Base-by-base conservation (phyloP, 345 rosid species). In the Cardamine resedifolia region DNA sequence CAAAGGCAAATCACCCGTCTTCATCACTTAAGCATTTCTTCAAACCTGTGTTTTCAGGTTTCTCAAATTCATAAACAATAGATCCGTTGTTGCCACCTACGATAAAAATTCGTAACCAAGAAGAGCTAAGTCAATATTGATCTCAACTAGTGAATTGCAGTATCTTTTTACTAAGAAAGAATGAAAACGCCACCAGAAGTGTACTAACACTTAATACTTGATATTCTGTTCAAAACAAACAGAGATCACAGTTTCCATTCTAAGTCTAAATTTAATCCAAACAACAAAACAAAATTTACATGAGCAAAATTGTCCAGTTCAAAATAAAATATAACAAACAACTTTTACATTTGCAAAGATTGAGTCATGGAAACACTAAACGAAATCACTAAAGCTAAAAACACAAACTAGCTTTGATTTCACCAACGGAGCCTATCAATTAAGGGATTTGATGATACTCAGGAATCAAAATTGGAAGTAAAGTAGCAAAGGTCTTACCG, bases 11-110 rank as follows among this genome's bases (percentile, higher is more conserved):
- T 74, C 77, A 10, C 27, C 5, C 3, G 41, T 49, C 73, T 23
- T 58, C 68, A 74, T 74, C 19, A 43, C 15, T 90, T 19, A 87
- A 6, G 39, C 96, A 77, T 79, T 85, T 90, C 68, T 82, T 90
- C 71, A 90, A 81, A 73, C 96, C 98, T 18, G 85, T 76, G 82
- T 90, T 90, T 82, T 90, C 96, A n/a, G 93, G 93, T 77, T 93
- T 88, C 51, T 87, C 91, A 3, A 88, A 86, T 73, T 90, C 98
- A 59, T 83, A 83, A 61, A 81, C 66, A 71, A 88, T 85, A 48
- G 96, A 92, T 44, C 96, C 93, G 41, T 92, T 92, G 84, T 87
- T 88, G 48, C 96, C 96, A 58, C 98, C 98, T 69, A 31, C 8
- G 6, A 10, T 15, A 5, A 8, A 15, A 49, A 68, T 39, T 20